A percentile compares a stretch with the other conserved stretches of the same genome.
Evolutionary conservation across 1,139 yeast species (phyloP).

Genomic region (Hyphopichia buzzinii): DNA sequence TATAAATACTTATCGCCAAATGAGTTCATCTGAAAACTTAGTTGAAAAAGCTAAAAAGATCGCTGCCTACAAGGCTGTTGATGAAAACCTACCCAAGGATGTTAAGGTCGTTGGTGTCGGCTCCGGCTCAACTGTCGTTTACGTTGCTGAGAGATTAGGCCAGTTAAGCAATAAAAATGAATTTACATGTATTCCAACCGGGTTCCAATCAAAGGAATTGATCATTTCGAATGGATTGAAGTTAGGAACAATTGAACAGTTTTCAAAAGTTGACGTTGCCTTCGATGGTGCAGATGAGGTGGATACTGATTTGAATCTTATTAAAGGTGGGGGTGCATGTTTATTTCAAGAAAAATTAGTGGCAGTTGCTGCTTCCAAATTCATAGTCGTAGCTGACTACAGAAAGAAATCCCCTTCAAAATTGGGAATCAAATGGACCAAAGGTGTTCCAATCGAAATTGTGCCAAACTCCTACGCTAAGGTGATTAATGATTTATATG

Average conservation of each 20-base stretch:
- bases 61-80: constrained; percentile 93
- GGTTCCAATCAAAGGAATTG: constrained; percentile 89
- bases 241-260: constrained; percentile 82
- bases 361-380: constrained; percentile 73
- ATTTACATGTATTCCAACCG: constrained; percentile 88
- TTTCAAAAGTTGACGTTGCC: constrained; percentile 78
- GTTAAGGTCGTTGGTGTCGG: constrained; percentile 90
- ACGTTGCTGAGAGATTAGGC: constrained; percentile 92
- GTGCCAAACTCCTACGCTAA: constrained; percentile 86
- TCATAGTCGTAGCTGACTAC: constrained; percentile 89
- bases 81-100: constrained; percentile 69
- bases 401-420: constrained; percentile 66
- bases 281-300: constrained; percentile 99
- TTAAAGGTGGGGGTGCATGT: constrained; percentile 99
- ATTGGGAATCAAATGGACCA: constrained; percentile 79
- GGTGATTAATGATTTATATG: constrained; percentile 60
- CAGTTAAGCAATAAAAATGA: constrained; percentile 56
- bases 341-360: constrained; percentile 94
- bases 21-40: constrained; percentile 11
- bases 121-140: constrained; percentile 94
- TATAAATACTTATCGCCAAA: background rate
- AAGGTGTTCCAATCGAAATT: constrained; percentile 94
- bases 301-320: constrained; percentile 73
- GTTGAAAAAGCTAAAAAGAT: constrained; percentile 72
- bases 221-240: constrained; percentile 78